Evolutionary conservation across 2,329 filamentous ascomycete genomes (phyloP), one percentile per base, ranked within the genome.

Genomic region (Colletotrichum sansevieriae): DNA sequence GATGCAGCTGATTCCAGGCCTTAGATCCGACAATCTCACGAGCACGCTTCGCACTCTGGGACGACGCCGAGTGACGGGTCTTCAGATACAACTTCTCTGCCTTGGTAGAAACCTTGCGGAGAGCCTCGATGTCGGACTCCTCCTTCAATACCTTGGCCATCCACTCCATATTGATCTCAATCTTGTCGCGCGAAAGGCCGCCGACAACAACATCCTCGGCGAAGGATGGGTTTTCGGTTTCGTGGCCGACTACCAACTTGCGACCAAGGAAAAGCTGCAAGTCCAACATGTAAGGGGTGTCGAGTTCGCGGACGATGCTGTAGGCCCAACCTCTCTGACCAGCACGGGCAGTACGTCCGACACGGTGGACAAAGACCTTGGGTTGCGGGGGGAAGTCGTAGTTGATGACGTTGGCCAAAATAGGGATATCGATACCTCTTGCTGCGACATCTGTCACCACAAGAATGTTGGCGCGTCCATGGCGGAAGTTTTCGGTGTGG

Each of bases 361-460:
- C 96, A 77, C 96, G 91, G 80, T 99, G 96, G 33, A 99, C 92
- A 75, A 97, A 99, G 47, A 99, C 90, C 81, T 99, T 99, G 20
- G 96, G 94, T 75, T 98, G 96, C 2, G 95, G 92, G 3, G 96
- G 95, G 72, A 99, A 99, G 76, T 98, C 95, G 80, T 97, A 99
- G 83, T 99, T 98, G 83, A 99, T 95, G 68, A 99, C 96, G 77
- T 99, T 98, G 65, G 94, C 95, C 41, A 99, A 86, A 54, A 98
- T 88, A 0, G 96, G 96, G 73, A 99, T 97, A 88, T 99, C 96
- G 70, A 99, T 97, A 89, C 96, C 95, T 84, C 96, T 88, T 22
- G 96, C 96, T 13, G 96, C 96, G 62, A 99, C 94, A 78, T 99
- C 96, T 1, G 96, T 99, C 51, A 98, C 95, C 3, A 99, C 95